Percentiles rank a stretch among this genome's conserved stretches.
phyloP scores from a whole-genome alignment of 805 yeast genomes.

The Wickerhamiella galacta region DNA sequence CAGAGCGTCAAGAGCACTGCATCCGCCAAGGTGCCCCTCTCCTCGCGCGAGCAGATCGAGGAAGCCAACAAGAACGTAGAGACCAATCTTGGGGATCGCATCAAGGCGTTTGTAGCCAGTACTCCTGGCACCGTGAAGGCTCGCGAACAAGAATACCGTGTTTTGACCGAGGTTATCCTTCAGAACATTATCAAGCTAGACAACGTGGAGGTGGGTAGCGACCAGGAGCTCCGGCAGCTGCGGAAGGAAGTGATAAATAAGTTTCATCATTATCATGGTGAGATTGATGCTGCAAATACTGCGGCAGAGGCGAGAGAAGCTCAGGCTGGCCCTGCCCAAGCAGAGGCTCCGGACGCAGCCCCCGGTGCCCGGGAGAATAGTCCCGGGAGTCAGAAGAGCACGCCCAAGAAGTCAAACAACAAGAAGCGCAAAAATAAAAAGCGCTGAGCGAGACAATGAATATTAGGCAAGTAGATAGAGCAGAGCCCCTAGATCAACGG shows the following conservation, averaged over 20 bases:
- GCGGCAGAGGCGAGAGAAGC: neutral
- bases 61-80: conserved; percentile 15
- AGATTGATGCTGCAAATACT: conserved; percentile 15
- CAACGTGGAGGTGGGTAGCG: conserved; percentile 20
- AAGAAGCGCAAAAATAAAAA: conserved; percentile 5
- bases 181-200: conserved; percentile 22
- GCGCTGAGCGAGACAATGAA: conserved; percentile 3
- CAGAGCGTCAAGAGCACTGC: too few relatives aligned
- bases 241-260: conserved; percentile 21
- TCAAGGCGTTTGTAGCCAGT: conserved; percentile 10
- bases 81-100: conserved; percentile 15
- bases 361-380: neutral
- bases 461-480: too few relatives aligned
- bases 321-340: neutral
- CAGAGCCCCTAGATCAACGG: too few relatives aligned
- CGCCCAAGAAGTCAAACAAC: neutral
- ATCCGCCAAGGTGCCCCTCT: conserved; percentile 9
- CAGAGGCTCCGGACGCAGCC: neutral
- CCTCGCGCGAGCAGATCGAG: conserved; percentile 16
- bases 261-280: conserved; percentile 19
- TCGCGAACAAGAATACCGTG: conserved; percentile 19
- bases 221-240: conserved; percentile 18
- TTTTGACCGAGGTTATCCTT: conserved; percentile 21
- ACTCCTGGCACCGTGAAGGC: conserved; percentile 13
- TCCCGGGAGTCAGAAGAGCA: neutral